These are phyloP conservation scores for Eimeria praecox DNA, from an alignment of 169 alveolate species.

Conservation along the genomic window DNA sequence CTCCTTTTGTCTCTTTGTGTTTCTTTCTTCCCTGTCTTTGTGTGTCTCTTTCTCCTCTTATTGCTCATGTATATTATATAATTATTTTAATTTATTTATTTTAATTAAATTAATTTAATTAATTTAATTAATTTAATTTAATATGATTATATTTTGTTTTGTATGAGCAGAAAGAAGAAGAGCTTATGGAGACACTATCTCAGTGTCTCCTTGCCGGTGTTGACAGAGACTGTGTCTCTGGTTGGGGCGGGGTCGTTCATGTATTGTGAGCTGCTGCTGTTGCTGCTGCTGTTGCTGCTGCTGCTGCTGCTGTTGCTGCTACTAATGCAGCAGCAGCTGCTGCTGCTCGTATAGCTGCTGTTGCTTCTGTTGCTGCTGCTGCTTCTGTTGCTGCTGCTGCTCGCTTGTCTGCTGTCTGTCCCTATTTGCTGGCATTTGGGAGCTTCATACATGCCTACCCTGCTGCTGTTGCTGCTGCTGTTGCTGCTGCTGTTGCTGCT, in stretches of 20 bases:
- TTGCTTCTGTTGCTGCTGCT: not conserved
- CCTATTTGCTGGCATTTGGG: slow-evolving; percentile 33
- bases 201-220: slow-evolving; percentile 97
- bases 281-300: not conserved
- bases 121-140: not conserved
- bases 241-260: slow-evolving; percentile 98
- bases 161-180: slow-evolving; percentile 91
- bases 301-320: not conserved
- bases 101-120: not conserved
- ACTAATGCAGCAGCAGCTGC: not conserved
- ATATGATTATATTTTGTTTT: not conserved
- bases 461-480: slow-evolving; percentile 9
- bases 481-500: no score
- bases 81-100: not conserved
- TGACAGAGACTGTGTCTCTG: slow-evolving; percentile 98
- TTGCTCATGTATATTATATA: not conserved
- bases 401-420: not conserved
- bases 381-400: not conserved
- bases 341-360: not conserved
- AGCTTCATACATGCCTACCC: no score
- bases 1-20: not conserved
- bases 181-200: slow-evolving; percentile 96
- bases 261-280: slow-evolving; percentile 86
- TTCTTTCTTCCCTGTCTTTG: no score
- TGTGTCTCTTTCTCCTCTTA: not conserved